These are phyloP conservation scores for Yamadazyma diddensiae DNA, from an alignment of 1,139 yeast species.

Conservation along the genomic window DNA sequence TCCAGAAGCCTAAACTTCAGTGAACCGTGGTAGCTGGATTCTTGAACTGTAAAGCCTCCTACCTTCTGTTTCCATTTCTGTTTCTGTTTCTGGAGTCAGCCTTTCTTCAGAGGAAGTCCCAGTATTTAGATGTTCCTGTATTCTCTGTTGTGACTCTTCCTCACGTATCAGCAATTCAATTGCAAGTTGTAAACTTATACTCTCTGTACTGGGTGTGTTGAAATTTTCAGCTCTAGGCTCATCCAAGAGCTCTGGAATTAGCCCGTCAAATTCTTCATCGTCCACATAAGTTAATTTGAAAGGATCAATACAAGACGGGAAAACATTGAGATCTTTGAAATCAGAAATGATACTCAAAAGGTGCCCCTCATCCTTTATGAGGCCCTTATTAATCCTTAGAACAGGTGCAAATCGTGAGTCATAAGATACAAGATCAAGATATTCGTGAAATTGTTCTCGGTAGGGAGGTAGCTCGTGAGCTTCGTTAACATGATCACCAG, in stretches of 20 bases:
- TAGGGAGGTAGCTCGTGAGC: conserved; percentile 35
- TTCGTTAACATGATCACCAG: too few species aligned
- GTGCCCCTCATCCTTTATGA: conserved; percentile 27
- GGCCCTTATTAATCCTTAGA: conserved; percentile 32
- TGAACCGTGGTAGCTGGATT: too few species aligned
- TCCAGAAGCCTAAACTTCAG: too few species aligned
- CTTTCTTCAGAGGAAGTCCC: too few species aligned
- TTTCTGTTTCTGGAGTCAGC: too few species aligned
- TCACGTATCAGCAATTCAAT: conserved; percentile 5
- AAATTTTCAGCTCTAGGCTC: neutral
- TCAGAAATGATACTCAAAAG: conserved; percentile 25
- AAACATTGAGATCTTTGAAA: conserved; percentile 25
- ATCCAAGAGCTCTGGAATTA: conserved; percentile 30
- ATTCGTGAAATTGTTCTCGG: conserved; percentile 32
- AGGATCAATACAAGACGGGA: conserved; percentile 34
- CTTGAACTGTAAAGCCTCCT: too few species aligned
- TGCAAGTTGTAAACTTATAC: conserved; percentile 5
- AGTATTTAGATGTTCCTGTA: too few species aligned
- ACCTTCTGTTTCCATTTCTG: too few species aligned
- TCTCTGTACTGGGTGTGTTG: conserved; percentile 2
- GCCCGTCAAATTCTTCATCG: conserved; percentile 31
- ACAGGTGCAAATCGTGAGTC: conserved; percentile 42
- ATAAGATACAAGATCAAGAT: conserved; percentile 37
- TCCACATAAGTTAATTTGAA: conserved; percentile 41
- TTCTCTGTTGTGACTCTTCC: conserved; percentile 1